Conservation (phyloP, 2,329 filamentous ascomycete genomes). For the Fusarium cyanostomum region DNA sequence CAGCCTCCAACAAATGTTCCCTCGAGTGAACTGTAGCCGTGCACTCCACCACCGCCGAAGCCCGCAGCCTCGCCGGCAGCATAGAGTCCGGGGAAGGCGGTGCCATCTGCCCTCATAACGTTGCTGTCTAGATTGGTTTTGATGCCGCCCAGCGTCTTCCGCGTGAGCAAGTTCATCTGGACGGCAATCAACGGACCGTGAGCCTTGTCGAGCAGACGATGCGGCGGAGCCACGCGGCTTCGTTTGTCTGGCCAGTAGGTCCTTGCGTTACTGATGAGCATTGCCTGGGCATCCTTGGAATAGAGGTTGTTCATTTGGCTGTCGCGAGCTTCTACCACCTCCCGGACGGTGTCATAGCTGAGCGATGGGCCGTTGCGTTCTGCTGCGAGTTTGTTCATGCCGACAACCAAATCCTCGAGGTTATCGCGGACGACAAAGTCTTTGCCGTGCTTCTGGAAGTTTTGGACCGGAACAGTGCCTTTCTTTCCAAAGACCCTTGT, state of each 20-base stretch:
- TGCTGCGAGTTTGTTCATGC: constrained; percentile 66
- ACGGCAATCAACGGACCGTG: constrained; percentile 69
- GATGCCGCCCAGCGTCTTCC: constrained; percentile 69
- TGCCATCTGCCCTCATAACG: constrained; percentile 61
- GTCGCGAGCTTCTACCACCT: constrained; percentile 63
- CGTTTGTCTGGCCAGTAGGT: constrained; percentile 64
- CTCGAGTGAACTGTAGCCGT: constrained; percentile 70
- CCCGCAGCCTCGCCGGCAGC: constrained; percentile 69
- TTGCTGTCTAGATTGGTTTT: constrained; percentile 67
- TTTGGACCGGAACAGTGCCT: constrained; percentile 64
- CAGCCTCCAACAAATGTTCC: constrained; percentile 71
- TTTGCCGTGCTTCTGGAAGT: constrained; percentile 66
- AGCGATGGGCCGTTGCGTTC: constrained; percentile 58
- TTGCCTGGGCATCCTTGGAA: constrained; percentile 69
- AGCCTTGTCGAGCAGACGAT: constrained; percentile 62
- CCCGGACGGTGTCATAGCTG: constrained; percentile 54
- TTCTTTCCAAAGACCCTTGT: constrained; percentile 61
- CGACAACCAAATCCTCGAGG: constrained; percentile 62
- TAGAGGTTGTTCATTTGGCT: constrained; percentile 64
- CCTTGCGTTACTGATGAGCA: constrained; percentile 67
- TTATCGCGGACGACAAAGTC: constrained; percentile 69
- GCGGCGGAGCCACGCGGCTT: constrained; percentile 62
- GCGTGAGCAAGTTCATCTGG: constrained; percentile 67
- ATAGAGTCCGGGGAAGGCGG: constrained; percentile 63
- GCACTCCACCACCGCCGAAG: constrained; percentile 70